Conservation (phyloP, 176 grass and related monocot species). For the Dendrocalamus sinicus region DNA sequence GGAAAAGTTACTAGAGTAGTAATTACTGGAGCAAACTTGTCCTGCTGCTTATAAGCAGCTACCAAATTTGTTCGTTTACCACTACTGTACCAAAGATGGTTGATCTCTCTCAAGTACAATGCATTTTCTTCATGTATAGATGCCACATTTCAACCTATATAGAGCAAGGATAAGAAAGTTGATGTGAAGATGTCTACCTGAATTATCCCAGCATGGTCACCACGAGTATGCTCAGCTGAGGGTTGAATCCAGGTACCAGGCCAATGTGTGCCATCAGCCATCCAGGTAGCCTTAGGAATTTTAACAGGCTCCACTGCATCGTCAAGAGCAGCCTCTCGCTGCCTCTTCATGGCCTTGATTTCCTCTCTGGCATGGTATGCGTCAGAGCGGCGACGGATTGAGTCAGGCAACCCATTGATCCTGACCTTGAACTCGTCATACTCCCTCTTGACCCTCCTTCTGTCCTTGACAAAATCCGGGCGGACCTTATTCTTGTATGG, state of each 20-base stretch:
- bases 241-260: conserved; percentile 91
- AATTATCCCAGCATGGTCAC: conserved; percentile 98
- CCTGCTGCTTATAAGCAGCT: background rate
- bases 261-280: conserved; percentile 98
- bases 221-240: conserved; percentile 69
- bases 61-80: background rate
- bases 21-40: background rate
- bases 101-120: background rate
- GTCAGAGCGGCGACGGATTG: conserved; percentile 81
- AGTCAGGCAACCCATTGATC: conserved; percentile 78
- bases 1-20: background rate
- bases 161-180: background rate
- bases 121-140: background rate
- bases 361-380: conserved; percentile 97
- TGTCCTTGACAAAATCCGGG: conserved; percentile 92
- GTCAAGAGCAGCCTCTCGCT: conserved; percentile 70
- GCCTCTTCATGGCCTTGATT: conserved; percentile 93
- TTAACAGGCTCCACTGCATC: conserved; percentile 72
- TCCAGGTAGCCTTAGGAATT: conserved; percentile 96
- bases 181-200: conserved; percentile 56
- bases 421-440: conserved; percentile 98
- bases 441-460: conserved; percentile 89
- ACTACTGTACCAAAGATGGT: background rate
- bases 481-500: conserved; percentile 92
- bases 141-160: background rate